phyloP scores from a whole-genome alignment of 2,329 filamentous ascomycete genomes.

The Aspergillus ibericus region DNA sequence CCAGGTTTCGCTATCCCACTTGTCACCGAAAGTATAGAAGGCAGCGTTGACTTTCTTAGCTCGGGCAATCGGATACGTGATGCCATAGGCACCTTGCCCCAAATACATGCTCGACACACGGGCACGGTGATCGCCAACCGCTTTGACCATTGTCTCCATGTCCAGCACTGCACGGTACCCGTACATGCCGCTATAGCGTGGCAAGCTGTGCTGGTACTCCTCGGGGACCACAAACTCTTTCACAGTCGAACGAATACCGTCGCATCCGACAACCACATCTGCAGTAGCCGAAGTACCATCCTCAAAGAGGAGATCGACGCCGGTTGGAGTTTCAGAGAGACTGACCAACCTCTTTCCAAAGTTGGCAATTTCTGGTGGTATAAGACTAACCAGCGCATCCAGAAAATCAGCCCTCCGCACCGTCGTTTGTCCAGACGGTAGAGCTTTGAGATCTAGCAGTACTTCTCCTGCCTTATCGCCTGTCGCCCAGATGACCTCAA shows the following conservation, averaged over 20 bases:
- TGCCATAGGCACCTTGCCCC: no score
- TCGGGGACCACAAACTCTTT: conserved; percentile 29
- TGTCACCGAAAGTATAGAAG: no score
- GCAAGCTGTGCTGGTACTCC: conserved; percentile 9
- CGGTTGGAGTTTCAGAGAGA: conserved; percentile 21
- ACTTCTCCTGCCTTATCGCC: conserved; percentile 15
- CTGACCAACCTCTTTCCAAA: conserved; percentile 38
- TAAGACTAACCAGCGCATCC: conserved; percentile 39
- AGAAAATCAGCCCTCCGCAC: conserved; percentile 37
- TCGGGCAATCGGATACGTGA: no score
- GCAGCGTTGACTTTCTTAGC: no score
- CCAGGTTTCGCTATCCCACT: no score
- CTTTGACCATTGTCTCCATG: conserved; percentile 33
- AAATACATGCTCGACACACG: conserved; percentile 14
- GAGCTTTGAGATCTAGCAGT: conserved; percentile 9
- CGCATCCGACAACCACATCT: conserved; percentile 52
- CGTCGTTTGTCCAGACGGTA: conserved; percentile 4
- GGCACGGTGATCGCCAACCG: conserved; percentile 34
- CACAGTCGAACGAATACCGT: conserved; percentile 58
- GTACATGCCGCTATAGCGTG: conserved; percentile 37
- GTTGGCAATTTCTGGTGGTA: conserved; percentile 36
- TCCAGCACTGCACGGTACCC: conserved; percentile 36
- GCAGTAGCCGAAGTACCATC: background rate
- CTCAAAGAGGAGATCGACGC: background rate
- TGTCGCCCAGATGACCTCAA: conserved; percentile 7